Percentiles rank a stretch among this genome's conserved stretches.
These are phyloP conservation scores for Fonsecaea multimorphosa DNA, from an alignment of 2,329 filamentous ascomycete genomes.

Conservation along the genomic window DNA sequence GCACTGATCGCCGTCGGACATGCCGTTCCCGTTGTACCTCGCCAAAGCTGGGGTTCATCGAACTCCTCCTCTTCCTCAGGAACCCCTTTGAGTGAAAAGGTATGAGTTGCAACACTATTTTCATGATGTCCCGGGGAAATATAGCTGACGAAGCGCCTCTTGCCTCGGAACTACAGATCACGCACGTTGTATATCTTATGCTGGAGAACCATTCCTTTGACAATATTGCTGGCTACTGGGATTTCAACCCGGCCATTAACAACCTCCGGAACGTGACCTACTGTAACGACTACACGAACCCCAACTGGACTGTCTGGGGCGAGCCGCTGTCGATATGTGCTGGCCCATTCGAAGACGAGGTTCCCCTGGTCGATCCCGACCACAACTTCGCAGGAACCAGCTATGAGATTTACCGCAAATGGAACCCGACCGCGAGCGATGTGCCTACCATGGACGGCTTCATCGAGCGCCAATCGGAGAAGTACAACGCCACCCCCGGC, in stretches of 20 bases:
- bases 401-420: slow-evolving; percentile 35
- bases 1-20: neutral
- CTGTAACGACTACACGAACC: slow-evolving; percentile 34
- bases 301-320: slow-evolving; percentile 30
- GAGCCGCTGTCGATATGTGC: slow-evolving; percentile 31
- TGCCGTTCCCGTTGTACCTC: neutral
- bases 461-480: slow-evolving; percentile 32
- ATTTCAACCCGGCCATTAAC: slow-evolving; percentile 31
- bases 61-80: neutral
- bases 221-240: slow-evolving; percentile 32
- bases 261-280: slow-evolving; percentile 26
- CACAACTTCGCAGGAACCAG: slow-evolving; percentile 34
- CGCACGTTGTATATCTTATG: slow-evolving; percentile 24
- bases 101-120: neutral
- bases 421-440: slow-evolving; percentile 24
- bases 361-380: slow-evolving; percentile 28
- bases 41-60: neutral
- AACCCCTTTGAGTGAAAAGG: neutral
- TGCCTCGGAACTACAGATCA: slow-evolving; percentile 11
- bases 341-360: slow-evolving; percentile 25
- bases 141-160: neutral
- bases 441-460: slow-evolving; percentile 31
- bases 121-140: neutral
- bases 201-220: slow-evolving; percentile 28
- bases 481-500: slow-evolving; percentile 32